These are phyloP conservation scores for Alternaria ethzedia DNA, from an alignment of 2,329 filamentous ascomycete genomes.

Conservation along the genomic window DNA sequence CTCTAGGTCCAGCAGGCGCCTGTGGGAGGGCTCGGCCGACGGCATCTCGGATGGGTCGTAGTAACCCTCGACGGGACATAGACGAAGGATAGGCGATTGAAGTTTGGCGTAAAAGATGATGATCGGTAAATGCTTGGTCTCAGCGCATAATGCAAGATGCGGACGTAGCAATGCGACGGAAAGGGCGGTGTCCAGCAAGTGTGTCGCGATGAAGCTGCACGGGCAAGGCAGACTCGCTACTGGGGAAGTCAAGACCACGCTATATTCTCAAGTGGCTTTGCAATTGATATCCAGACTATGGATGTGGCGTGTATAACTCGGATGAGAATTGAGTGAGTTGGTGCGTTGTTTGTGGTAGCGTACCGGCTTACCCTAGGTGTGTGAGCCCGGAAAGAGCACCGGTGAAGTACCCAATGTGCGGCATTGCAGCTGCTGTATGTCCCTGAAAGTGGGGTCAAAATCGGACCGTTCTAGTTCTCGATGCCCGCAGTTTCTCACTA, in stretches of 20 bases:
- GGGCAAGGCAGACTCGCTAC: not conserved
- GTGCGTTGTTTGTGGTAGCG: not conserved
- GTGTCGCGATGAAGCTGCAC: not conserved
- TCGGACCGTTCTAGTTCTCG: conserved; percentile 4
- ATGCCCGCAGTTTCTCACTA: not conserved
- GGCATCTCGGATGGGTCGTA: conserved; percentile 6
- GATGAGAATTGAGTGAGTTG: not conserved
- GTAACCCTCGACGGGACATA: not conserved
- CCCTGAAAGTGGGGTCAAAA: not conserved
- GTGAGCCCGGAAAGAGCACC: not conserved
- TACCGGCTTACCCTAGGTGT: not conserved
- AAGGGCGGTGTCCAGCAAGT: not conserved
- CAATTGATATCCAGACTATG: not conserved
- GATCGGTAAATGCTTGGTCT: not conserved
- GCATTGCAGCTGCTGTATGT: conserved; percentile 2
- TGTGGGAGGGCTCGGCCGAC: not conserved
- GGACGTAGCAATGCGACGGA: not conserved
- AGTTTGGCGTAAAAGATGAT: not conserved
- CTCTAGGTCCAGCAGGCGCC: conserved; percentile 26
- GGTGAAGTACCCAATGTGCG: not conserved
- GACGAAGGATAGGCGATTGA: not conserved
- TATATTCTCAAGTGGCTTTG: not conserved
- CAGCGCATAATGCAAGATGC: not conserved
- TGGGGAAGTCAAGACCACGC: not conserved
- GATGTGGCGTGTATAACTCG: not conserved